These are phyloP conservation scores for Intubia oerlemansii DNA, from an alignment of 2,329 filamentous ascomycete species.

Conservation along the genomic window DNA sequence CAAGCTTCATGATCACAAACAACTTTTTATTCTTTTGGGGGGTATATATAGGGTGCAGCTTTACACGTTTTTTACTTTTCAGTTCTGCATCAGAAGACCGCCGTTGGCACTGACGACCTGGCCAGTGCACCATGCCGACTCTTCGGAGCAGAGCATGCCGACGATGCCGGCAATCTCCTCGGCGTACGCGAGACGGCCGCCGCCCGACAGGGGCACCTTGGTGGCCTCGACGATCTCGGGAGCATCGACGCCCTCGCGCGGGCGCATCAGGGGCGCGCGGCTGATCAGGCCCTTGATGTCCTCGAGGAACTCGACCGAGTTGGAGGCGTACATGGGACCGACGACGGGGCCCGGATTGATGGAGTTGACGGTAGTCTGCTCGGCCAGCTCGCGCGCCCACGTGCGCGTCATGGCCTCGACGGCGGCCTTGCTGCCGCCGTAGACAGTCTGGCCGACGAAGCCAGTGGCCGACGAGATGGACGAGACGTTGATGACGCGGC, in stretches of 20 bases:
- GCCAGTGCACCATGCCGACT: conserved; percentile 60
- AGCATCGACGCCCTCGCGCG: conserved; percentile 38
- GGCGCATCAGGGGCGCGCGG: conserved; percentile 38
- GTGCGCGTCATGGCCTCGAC: conserved; percentile 37
- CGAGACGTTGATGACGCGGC: conserved; percentile 32
- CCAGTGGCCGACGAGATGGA: conserved; percentile 31
- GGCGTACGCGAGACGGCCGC: conserved; percentile 40
- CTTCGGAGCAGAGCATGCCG: conserved; percentile 50
- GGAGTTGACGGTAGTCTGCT: conserved; percentile 31
- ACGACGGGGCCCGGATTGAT: conserved; percentile 35
- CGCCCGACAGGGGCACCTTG: conserved; percentile 16
- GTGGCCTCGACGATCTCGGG: conserved; percentile 37
- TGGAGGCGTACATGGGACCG: conserved; percentile 27
- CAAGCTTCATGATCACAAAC: no score
- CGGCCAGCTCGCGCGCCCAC: conserved; percentile 33
- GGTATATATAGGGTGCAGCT: no score
- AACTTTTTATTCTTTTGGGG: no score
- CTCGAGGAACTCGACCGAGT: conserved; percentile 19
- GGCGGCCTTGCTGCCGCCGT: conserved; percentile 35
- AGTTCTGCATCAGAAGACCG: conserved; percentile 31
- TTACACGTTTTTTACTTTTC: background rate
- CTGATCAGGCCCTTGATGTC: conserved; percentile 21
- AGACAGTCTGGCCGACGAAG: conserved; percentile 32
- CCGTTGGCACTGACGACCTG: conserved; percentile 66
- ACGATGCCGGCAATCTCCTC: conserved; percentile 56